These are phyloP conservation scores for Volvox carteri DNA, from an alignment of 163 green algal species.

Conservation along the genomic window DNA sequence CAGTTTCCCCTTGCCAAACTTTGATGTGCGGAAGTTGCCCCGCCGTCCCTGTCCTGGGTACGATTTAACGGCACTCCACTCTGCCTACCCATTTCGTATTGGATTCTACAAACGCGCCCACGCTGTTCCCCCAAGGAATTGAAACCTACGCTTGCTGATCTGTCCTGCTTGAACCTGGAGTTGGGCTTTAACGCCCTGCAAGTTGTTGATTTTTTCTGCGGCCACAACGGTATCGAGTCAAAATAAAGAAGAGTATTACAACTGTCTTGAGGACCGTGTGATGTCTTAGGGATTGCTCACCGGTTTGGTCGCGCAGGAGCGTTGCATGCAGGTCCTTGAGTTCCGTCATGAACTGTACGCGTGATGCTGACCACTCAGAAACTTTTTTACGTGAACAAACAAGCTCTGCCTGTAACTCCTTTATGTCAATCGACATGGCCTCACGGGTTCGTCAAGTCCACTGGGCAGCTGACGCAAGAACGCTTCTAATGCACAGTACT, in stretches of 20 bases:
- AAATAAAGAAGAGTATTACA: too few relatives aligned
- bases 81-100: too few relatives aligned
- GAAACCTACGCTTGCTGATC: constrained; percentile 35
- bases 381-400: constrained; percentile 1
- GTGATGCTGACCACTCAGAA: constrained; percentile 38
- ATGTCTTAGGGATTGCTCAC: constrained; percentile 6
- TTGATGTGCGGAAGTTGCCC: too few relatives aligned
- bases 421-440: constrained; percentile 50
- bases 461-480: too few relatives aligned
- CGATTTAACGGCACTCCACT: too few relatives aligned
- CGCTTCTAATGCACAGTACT: too few relatives aligned
- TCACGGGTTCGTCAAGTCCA: neutral
- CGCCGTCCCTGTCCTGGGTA: too few relatives aligned
- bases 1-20: too few relatives aligned
- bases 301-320: constrained; percentile 56
- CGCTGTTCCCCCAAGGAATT: too few relatives aligned
- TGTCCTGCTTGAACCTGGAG: constrained; percentile 17
- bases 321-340: constrained; percentile 50
- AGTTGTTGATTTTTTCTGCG: constrained; percentile 55
- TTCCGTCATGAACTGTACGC: neutral
- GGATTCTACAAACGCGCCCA: too few relatives aligned
- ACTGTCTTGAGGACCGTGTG: too few relatives aligned
- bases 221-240: too few relatives aligned
- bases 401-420: constrained; percentile 57
- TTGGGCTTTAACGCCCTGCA: constrained; percentile 30